Conservation (phyloP, 371 early-diverging fungal species). For the Nematocida sp. region DNA sequence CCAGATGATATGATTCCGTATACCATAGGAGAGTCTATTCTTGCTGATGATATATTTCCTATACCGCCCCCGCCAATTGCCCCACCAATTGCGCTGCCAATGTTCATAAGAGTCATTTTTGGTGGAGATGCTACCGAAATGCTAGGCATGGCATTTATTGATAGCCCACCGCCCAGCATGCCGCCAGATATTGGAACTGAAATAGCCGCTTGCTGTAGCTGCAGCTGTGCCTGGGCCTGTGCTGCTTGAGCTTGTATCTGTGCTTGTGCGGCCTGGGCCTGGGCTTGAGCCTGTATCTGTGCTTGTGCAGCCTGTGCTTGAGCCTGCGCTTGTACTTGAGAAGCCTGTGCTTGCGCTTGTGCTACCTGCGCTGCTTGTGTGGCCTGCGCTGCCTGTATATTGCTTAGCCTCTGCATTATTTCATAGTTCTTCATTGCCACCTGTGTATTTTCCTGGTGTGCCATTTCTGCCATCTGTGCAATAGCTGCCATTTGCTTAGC, state of each 20-base stretch:
- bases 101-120: not conserved
- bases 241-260: not conserved
- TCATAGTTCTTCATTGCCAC: constrained; percentile 9
- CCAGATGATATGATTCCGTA: not conserved
- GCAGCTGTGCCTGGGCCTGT: constrained; percentile 2
- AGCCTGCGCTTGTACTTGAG: not conserved
- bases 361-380: constrained; percentile 10
- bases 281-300: not conserved
- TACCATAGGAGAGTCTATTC: constrained; percentile 1
- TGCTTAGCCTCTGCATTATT: not conserved
- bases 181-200: not conserved
- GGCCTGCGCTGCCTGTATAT: not conserved
- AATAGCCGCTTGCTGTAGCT: not conserved
- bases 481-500: constrained; percentile 44
- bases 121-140: no score
- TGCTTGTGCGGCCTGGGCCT: not conserved
- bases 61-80: not conserved
- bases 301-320: constrained; percentile 11
- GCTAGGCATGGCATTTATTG: not conserved
- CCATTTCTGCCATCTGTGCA: constrained; percentile 2
- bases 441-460: constrained; percentile 5
- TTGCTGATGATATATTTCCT: not conserved
- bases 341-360: constrained; percentile 1
- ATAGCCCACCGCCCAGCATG: not conserved
- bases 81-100: not conserved